Conservation (phyloP, 257 asterid genomes). For the Striga asiatica region DNA sequence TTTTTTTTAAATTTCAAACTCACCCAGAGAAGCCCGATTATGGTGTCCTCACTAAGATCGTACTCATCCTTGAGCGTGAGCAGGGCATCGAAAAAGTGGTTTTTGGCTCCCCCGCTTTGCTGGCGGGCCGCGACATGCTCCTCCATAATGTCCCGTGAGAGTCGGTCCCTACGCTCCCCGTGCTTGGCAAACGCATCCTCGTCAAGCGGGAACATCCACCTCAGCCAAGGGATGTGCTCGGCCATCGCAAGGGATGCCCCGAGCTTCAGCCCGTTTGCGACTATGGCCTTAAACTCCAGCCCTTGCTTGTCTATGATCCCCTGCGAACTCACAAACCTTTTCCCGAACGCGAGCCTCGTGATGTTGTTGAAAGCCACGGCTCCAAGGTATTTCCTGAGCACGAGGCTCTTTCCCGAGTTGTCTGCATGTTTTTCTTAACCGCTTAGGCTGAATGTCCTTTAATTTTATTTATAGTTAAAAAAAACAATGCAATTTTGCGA, state of each 20-base stretch:
- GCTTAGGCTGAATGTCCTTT: too few species aligned
- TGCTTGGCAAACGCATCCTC: conserved; percentile 58
- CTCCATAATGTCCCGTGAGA: conserved; percentile 57
- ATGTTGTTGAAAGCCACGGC: conserved; percentile 70
- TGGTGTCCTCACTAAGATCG: conserved; percentile 69
- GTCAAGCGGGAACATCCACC: conserved; percentile 62
- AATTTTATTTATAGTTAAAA: too few species aligned
- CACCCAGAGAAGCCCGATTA: conserved; percentile 77
- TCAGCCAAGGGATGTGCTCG: conserved; percentile 72
- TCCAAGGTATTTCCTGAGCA: conserved; percentile 50
- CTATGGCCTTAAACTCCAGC: conserved; percentile 56
- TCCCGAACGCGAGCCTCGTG: conserved; percentile 67
- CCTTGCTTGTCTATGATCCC: conserved; percentile 64
- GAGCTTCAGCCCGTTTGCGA: conserved; percentile 46
- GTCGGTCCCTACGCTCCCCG: conserved; percentile 46
- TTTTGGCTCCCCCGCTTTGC: conserved; percentile 42
- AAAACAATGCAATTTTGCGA: background rate
- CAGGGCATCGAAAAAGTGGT: conserved; percentile 62
- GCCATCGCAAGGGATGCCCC: conserved; percentile 66
- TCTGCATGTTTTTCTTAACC: conserved; percentile 21
- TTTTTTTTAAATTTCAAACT: too few species aligned
- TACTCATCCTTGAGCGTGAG: conserved; percentile 47
- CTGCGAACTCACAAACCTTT: conserved; percentile 43
- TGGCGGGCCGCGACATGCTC: conserved; percentile 57
- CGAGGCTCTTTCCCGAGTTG: conserved; percentile 35